Base-by-base conservation (phyloP, 1,284 basidiomycete genomes). In the Lentinula novae-zelandiae region DNA sequence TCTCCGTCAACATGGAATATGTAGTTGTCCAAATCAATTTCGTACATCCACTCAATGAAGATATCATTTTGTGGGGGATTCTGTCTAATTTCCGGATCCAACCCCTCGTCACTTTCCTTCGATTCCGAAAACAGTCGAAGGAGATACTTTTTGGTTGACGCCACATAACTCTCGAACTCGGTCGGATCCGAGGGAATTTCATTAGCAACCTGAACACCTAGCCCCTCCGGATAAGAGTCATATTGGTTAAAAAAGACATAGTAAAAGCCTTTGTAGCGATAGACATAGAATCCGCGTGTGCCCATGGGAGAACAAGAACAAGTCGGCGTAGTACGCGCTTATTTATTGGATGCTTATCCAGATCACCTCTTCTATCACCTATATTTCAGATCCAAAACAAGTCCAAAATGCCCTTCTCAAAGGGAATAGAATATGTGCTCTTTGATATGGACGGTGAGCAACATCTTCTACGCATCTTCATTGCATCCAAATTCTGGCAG, bases 361-460 rank as follows among this genome's bases (percentile, higher is more conserved):
- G 17, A 22, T 44, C 15, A 44, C 27, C 27, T 27, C 27, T 27
- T 27, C 27, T 27, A 27, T 27, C 27, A 27, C 3, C 3, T 27
- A 27, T 27, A 27, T 27, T 27, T 27, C 27, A 27, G 3, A 27
- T 27, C 3, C 27, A 27, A 27, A 27, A 27, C 27, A n/a, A 15
- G 15, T 44, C 5, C 13, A 15, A 15, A 7, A 20, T 20, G 15
- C 20, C 42, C 15, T 20, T 53, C 53, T 53, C 34, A 70, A 44
- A 34, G n/a, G 17, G 52, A 57, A 72, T 89, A 51, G 85, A 89
- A 71, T 92, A 89, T 76, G 87, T 90, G 58, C 74, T 92, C 57
- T 93, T 93, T 67, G 90, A 92, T 71, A 84, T 93, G 85, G 90
- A 93, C 69, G 90, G 90, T 85, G 72, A 63, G 72, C 42, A 33